Evolutionary conservation across 495 filamentous ascomycete genomes (phyloP), one percentile per base, ranked within the genome.

Genomic region (Viridothelium virens): DNA sequence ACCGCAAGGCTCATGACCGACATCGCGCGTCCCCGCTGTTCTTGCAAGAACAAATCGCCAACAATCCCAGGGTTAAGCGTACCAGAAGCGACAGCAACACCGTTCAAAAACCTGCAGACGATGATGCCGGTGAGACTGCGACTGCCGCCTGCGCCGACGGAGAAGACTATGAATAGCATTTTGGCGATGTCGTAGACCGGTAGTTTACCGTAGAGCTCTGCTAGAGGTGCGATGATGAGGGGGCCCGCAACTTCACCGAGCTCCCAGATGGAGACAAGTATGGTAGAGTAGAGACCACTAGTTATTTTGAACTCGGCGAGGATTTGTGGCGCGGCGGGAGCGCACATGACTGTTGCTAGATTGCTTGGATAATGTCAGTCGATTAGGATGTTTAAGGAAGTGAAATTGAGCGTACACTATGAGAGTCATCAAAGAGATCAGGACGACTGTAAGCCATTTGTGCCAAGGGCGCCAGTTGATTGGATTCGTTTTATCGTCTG

Each of bases 61-160:
- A 86, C 81, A 41, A 86, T 80, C 16, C 83, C 83, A 0, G 84
- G 84, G 66, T 80, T 81, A 2, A 86, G 72, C 61, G 85, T 82
- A 69, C 84, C 84, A 9, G 73, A 75, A 0, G 83, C 81, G 2
- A 85, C 82, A 2, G 81, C 77, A 12, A 80, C 68, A 0, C 83
- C 83, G 0, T 81, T 84, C 59, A 85, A 65, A 33, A 79, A 78
- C 3, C 84, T 74, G 2, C 79, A 74, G 2, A 69, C 71, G 37
- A 86, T 79, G 34, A 86, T 77, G 31, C 80, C 63, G 0, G 73
- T 62, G 0, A 80, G 73, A 50, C 71, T 79, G 38, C 71, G 69
- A 38, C 76, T 77, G 5, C 78, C 62, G 4, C 81, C 82, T 12
- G 79, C 78, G 1, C 84, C 68, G 3, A 78, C 69, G 11, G 77